These are phyloP conservation scores for Talaromyces sp. DNA, from an alignment of 2,329 filamentous ascomycete genomes.

Conservation along the genomic window DNA sequence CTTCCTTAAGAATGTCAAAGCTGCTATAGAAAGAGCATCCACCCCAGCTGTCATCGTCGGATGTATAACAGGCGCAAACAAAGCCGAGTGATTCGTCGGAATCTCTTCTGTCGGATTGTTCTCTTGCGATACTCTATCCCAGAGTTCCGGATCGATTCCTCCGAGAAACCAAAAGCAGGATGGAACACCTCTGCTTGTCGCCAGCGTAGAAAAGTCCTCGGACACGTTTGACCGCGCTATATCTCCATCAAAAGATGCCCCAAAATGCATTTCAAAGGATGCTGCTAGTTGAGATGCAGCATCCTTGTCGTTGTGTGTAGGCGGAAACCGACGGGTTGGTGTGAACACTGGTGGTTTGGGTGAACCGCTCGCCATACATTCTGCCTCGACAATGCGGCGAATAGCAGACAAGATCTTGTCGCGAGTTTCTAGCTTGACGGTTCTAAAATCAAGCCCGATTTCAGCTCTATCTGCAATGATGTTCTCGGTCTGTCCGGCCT, in stretches of 20 bases:
- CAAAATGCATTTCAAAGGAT: constrained; percentile 49
- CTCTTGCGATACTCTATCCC: constrained; percentile 48
- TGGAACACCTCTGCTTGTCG: constrained; percentile 48
- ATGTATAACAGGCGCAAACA: constrained; percentile 57
- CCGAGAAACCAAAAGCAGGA: constrained; percentile 57
- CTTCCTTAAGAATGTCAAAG: constrained; percentile 42
- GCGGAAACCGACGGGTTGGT: constrained; percentile 50
- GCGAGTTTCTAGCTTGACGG: constrained; percentile 45
- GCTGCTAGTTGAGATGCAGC: constrained; percentile 44
- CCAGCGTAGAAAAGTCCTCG: constrained; percentile 59
- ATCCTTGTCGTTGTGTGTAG: constrained; percentile 50
- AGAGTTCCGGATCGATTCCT: constrained; percentile 48
- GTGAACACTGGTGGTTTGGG: constrained; percentile 47
- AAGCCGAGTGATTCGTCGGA: constrained; percentile 57
- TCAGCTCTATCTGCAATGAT: constrained; percentile 56
- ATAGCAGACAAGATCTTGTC: constrained; percentile 48
- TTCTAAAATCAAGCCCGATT: constrained; percentile 55
- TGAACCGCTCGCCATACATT: constrained; percentile 51
- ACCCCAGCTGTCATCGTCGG: constrained; percentile 55
- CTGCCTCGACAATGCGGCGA: constrained; percentile 54
- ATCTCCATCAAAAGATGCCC: constrained; percentile 30
- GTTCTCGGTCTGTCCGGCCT: constrained; percentile 59
- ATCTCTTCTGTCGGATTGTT: constrained; percentile 46
- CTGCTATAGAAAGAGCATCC: constrained; percentile 51
- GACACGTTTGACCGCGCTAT: constrained; percentile 37